These are phyloP conservation scores for Fagopyrum tataricum DNA, from an alignment of 148 eudicot species.

Conservation along the genomic window DNA sequence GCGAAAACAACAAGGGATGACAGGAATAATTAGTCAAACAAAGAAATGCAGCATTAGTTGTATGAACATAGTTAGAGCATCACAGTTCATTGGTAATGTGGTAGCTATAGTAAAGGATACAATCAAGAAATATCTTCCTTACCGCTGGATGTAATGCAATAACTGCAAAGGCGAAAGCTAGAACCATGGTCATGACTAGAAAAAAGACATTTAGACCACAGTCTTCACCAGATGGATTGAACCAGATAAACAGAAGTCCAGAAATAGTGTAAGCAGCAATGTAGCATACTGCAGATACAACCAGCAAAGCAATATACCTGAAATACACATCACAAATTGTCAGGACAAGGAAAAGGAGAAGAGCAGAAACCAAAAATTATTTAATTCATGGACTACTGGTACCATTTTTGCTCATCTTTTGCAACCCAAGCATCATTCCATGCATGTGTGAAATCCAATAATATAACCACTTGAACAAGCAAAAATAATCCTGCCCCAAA, in stretches of 20 bases:
- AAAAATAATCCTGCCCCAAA: conserved; percentile 94
- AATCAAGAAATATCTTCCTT: conserved; percentile 17
- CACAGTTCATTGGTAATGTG: neutral
- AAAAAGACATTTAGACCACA: conserved; percentile 92
- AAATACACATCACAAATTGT: conserved; percentile 14
- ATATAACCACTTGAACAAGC: conserved; percentile 85
- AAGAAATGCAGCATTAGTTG: neutral
- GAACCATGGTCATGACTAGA: conserved; percentile 83
- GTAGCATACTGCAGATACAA: conserved; percentile 67
- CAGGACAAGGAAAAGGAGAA: conserved; percentile 11
- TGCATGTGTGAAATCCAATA: conserved; percentile 85
- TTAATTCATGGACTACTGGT: conserved; percentile 16
- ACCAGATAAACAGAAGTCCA: conserved; percentile 87
- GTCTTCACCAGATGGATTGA: conserved; percentile 92
- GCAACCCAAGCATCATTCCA: conserved; percentile 99
- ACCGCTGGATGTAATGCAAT: conserved; percentile 88
- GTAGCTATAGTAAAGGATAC: neutral
- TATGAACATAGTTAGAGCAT: neutral
- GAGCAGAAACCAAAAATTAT: neutral
- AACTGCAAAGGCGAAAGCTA: conserved; percentile 72
- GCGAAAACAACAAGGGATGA: neutral
- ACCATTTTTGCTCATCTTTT: conserved; percentile 98
- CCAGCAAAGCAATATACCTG: conserved; percentile 94
- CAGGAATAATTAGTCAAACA: neutral
- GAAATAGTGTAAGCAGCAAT: conserved; percentile 64